Evolutionary conservation across 345 rosid species (phyloP).

Genomic region (Kandelia obovata): DNA sequence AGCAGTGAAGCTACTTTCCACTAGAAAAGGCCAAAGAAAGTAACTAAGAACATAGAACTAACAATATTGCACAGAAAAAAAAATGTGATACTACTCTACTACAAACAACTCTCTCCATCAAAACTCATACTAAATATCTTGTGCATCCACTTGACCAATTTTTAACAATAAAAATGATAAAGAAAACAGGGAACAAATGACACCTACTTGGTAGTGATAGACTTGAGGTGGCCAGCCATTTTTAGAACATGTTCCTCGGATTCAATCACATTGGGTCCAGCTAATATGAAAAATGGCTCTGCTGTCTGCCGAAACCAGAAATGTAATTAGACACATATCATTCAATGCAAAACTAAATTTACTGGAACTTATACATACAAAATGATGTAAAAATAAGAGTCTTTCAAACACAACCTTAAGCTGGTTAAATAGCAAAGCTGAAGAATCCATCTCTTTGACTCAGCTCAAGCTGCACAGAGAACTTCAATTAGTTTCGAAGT

Average conservation of each 20-base stretch:
- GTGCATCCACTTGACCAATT: neutral
- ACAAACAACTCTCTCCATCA: no score
- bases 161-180: neutral
- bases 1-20: neutral
- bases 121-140: no score
- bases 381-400: neutral
- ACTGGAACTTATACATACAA: neutral
- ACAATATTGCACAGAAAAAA: no score
- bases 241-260: conserved; percentile 80
- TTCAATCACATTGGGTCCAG: conserved; percentile 96
- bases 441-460: conserved; percentile 40
- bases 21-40: neutral
- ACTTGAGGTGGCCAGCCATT: conserved; percentile 75
- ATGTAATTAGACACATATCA: neutral
- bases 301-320: conserved; percentile 47
- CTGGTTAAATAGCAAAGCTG: conserved; percentile 53
- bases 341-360: neutral
- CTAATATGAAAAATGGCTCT: conserved; percentile 82
- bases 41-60: no score
- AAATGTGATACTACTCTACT: no score
- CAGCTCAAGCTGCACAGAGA: no score
- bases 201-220: conserved; percentile 59
- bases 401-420: conserved; percentile 46
- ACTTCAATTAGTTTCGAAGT: no score
- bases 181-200: neutral